Conservation (phyloP, 495 filamentous ascomycete genomes). For the Podospora conica region DNA sequence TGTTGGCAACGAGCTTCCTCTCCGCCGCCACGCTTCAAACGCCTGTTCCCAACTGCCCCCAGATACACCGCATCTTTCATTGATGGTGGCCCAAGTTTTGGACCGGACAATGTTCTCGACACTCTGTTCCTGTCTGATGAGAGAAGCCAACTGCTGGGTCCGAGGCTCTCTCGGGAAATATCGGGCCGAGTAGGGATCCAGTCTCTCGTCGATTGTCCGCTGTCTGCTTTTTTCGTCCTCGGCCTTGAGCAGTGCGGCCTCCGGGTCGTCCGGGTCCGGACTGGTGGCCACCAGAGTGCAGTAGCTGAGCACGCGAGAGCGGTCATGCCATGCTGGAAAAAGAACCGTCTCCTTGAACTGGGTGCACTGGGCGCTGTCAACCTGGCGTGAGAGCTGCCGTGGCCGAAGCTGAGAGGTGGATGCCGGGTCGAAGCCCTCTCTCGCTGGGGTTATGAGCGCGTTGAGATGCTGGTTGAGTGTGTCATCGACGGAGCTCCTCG, state of each 20-base stretch:
- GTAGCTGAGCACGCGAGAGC: slow-evolving; percentile 82
- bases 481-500: slow-evolving; percentile 81
- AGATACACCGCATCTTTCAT: slow-evolving; percentile 63
- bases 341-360: slow-evolving; percentile 72
- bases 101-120: slow-evolving; percentile 83
- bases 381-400: slow-evolving; percentile 47
- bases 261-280: slow-evolving; percentile 84
- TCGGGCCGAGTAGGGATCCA: slow-evolving; percentile 86
- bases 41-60: slow-evolving; percentile 54
- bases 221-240: slow-evolving; percentile 68
- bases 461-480: slow-evolving; percentile 91
- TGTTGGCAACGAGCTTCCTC: not conserved
- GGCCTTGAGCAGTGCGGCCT: slow-evolving; percentile 58
- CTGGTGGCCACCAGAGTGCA: slow-evolving; percentile 83
- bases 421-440: slow-evolving; percentile 67
- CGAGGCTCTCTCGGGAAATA: slow-evolving; percentile 79
- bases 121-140: slow-evolving; percentile 76
- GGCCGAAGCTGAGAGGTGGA: slow-evolving; percentile 55
- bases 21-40: slow-evolving; percentile 45
- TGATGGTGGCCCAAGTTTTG: slow-evolving; percentile 77
- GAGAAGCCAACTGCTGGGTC: slow-evolving; percentile 70
- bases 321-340: slow-evolving; percentile 81
- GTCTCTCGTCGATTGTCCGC: slow-evolving; percentile 73
- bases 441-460: slow-evolving; percentile 72
- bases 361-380: slow-evolving; percentile 57